These are phyloP conservation scores for Lactarius trivialis DNA, from an alignment of 768 basidiomycete species.

Conservation along the genomic window DNA sequence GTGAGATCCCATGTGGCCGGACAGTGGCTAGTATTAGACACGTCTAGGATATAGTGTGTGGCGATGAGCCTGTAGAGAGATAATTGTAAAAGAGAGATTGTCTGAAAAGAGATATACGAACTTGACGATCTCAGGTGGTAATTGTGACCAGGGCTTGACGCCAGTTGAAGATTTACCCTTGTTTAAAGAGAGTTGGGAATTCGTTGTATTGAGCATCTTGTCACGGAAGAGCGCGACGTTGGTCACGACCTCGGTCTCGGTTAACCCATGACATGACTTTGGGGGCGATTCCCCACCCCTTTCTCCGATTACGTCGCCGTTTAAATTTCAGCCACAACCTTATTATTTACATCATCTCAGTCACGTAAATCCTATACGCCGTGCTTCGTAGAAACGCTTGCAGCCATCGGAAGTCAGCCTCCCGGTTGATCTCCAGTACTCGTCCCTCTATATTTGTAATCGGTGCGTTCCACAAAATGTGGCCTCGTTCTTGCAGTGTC, in stretches of 20 bases:
- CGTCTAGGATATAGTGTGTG: slow-evolving; percentile 51
- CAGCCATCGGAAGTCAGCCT: slow-evolving; percentile 21
- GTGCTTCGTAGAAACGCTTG: slow-evolving; percentile 16
- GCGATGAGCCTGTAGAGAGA: slow-evolving; percentile 43
- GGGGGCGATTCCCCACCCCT: neutral
- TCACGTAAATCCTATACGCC: slow-evolving; percentile 14
- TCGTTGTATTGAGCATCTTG: slow-evolving; percentile 28
- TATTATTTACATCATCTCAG: slow-evolving; percentile 1
- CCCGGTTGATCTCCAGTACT: slow-evolving; percentile 21
- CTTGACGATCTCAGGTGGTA: slow-evolving; percentile 58
- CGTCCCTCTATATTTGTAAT: slow-evolving; percentile 9
- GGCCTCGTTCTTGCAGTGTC: slow-evolving; percentile 18
- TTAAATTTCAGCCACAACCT: slow-evolving; percentile 21
- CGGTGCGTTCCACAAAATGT: slow-evolving; percentile 10
- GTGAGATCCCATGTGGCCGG: slow-evolving; percentile 45
- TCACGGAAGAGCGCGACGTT: slow-evolving; percentile 24
- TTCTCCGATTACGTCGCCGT: slow-evolving; percentile 10
- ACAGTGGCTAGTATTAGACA: slow-evolving; percentile 37
- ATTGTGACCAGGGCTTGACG: slow-evolving; percentile 52
- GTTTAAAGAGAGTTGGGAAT: slow-evolving; percentile 10
- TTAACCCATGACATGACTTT: slow-evolving; percentile 12
- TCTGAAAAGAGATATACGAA: slow-evolving; percentile 24
- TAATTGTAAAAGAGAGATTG: neutral
- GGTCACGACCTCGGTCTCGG: slow-evolving; percentile 22
- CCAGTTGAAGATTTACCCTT: slow-evolving; percentile 52